phyloP scores from a whole-genome alignment of 352 stramenopile species.

The Peronospora belbahrii region DNA sequence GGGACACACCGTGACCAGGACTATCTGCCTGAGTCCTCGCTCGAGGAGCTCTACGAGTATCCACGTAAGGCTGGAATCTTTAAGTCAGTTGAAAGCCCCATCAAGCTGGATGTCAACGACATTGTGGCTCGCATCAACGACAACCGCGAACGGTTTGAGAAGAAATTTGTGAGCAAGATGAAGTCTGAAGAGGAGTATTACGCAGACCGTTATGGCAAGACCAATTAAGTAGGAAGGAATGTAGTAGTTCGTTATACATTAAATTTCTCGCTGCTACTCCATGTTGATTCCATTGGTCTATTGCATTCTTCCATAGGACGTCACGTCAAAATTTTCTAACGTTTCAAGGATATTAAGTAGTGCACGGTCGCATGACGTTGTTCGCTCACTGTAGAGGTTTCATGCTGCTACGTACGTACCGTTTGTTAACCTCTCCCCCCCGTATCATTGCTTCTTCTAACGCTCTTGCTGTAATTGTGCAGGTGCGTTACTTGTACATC shows the following conservation, averaged over 20 bases:
- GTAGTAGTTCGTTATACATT: background rate
- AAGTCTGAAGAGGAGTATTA: slow-evolving; percentile 91
- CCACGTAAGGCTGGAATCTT: slow-evolving; percentile 81
- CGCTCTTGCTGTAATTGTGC: slow-evolving; percentile 4
- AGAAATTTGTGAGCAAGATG: slow-evolving; percentile 92
- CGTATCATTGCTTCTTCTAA: background rate
- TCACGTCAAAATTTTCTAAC: slow-evolving; percentile 20
- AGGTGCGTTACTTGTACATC: slow-evolving; percentile 21
- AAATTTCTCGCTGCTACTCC: slow-evolving; percentile 4
- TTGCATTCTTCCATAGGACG: no score
- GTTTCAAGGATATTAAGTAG: no score
- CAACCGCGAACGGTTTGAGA: slow-evolving; percentile 86
- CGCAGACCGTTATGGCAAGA: slow-evolving; percentile 78
- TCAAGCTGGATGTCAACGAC: slow-evolving; percentile 74
- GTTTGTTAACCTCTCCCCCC: background rate
- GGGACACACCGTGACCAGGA: slow-evolving; percentile 80
- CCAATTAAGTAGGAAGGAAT: slow-evolving; percentile 30
- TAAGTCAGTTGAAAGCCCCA: slow-evolving; percentile 62
- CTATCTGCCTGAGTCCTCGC: slow-evolving; percentile 45
- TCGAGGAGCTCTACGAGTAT: slow-evolving; percentile 75
- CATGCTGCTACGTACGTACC: slow-evolving; percentile 27
- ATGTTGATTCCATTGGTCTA: no score
- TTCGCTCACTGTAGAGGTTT: slow-evolving; percentile 1
- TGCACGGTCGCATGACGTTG: no score
- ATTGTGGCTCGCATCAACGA: slow-evolving; percentile 87